Percentiles rank a stretch among this genome's conserved stretches.
Evolutionary conservation across 2,329 filamentous ascomycete species (phyloP).

Genomic region (Exserohilum turcica): DNA sequence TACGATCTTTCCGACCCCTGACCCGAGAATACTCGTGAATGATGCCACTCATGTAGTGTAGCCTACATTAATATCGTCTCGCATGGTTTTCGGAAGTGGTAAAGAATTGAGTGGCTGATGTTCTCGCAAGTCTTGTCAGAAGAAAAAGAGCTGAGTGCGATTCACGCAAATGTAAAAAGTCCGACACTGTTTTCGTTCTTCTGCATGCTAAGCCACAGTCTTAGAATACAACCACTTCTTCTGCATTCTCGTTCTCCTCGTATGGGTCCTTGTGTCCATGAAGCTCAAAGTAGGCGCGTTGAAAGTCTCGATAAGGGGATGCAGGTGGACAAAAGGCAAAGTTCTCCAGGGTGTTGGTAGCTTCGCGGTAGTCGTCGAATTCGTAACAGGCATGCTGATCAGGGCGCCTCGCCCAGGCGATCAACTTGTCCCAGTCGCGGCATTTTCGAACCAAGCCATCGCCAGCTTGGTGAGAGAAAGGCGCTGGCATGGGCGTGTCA

Average conservation of each 20-base stretch:
- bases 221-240: conserved; percentile 27
- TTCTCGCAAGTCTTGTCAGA: not conserved
- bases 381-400: conserved; percentile 42
- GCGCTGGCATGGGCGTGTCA: conserved; percentile 44
- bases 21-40: conserved; percentile 1
- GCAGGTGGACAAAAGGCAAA: conserved; percentile 41
- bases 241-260: conserved; percentile 22
- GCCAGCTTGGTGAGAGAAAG: conserved; percentile 28
- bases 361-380: conserved; percentile 45
- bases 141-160: not conserved
- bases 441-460: conserved; percentile 40
- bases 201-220: not conserved
- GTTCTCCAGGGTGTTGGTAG: conserved; percentile 43
- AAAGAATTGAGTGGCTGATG: conserved; percentile 1
- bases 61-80: conserved; percentile 4
- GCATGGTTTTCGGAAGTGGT: conserved; percentile 11
- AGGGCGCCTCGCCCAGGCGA: conserved; percentile 37
- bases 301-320: conserved; percentile 37
- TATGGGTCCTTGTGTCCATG: conserved; percentile 44
- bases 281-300: conserved; percentile 41
- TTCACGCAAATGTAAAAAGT: not conserved
- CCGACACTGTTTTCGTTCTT: not conserved
- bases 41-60: conserved; percentile 10
- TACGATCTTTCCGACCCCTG: conserved; percentile 6
- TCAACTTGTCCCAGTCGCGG: conserved; percentile 41